Evolutionary conservation across 139 green algal species (phyloP).

Genomic region (Chlamydomonas schloesseri): DNA sequence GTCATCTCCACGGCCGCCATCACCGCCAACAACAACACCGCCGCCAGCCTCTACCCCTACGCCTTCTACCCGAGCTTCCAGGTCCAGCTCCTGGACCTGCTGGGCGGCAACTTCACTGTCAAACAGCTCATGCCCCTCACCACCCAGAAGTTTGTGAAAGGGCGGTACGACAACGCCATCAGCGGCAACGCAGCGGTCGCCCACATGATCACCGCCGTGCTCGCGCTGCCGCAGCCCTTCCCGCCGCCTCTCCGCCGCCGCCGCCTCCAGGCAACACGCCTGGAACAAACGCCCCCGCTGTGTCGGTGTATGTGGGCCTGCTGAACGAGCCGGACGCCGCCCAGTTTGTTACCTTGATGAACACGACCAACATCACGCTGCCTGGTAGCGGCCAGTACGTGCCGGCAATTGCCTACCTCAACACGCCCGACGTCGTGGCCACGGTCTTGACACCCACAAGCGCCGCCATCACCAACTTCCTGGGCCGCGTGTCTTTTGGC

Average conservation of each 20-base stretch:
- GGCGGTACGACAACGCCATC: too few species aligned
- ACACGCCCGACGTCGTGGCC: neutral
- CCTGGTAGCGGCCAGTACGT: neutral
- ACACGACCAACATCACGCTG: neutral
- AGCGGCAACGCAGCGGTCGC: neutral
- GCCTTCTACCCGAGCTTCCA: neutral
- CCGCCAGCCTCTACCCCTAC: neutral
- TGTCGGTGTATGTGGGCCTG: neutral
- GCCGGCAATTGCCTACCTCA: neutral
- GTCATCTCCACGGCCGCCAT: too few species aligned
- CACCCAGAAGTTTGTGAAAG: too few species aligned
- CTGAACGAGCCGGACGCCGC: neutral
- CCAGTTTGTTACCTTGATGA: too few species aligned
- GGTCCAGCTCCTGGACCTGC: too few species aligned
- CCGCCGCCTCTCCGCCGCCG: conserved; percentile 18
- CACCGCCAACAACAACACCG: too few species aligned
- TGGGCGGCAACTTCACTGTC: too few species aligned
- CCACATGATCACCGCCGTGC: conserved; percentile 5
- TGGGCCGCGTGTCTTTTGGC: neutral
- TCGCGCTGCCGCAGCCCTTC: neutral
- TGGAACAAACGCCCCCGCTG: neutral
- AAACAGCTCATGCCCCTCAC: too few species aligned
- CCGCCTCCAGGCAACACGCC: neutral
- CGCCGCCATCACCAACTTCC: neutral
- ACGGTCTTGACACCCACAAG: neutral